phyloP scores from a whole-genome alignment of 2,329 filamentous ascomycete species.

The Acrocalymma vagum region DNA sequence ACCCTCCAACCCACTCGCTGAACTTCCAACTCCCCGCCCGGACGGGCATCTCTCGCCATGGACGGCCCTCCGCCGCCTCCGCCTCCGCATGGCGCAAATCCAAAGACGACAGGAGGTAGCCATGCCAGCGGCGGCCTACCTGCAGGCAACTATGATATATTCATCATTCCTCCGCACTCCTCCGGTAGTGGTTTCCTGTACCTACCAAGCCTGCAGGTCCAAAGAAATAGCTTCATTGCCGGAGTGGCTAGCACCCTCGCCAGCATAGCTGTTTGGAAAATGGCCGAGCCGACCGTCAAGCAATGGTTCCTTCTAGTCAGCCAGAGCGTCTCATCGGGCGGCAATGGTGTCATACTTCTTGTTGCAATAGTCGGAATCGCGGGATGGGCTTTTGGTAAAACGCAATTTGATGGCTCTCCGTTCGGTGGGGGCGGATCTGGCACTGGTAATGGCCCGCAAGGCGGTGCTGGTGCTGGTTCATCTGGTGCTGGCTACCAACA shows the following conservation, averaged over 20 bases:
- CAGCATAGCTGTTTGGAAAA: conserved; percentile 75
- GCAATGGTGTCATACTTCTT: conserved; percentile 75
- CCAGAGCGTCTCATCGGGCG: conserved; percentile 63
- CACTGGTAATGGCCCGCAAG: conserved; percentile 35
- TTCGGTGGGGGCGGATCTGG: conserved; percentile 50
- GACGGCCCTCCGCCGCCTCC: conserved; percentile 74
- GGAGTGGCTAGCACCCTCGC: conserved; percentile 82
- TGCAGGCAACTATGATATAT: conserved; percentile 94
- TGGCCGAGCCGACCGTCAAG: conserved; percentile 76
- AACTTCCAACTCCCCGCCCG: conserved; percentile 28
- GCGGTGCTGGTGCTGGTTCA: conserved; percentile 36
- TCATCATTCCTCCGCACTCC: conserved; percentile 92
- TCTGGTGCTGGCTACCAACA: conserved; percentile 38
- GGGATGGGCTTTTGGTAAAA: conserved; percentile 79
- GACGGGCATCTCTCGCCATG: conserved; percentile 40
- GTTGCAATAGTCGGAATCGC: conserved; percentile 77
- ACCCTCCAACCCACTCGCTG: conserved; percentile 16
- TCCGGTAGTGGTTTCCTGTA: conserved; percentile 91
- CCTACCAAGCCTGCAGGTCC: conserved; percentile 85
- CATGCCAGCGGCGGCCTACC: conserved; percentile 69
- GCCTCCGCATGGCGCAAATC: conserved; percentile 83
- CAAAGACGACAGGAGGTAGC: conserved; percentile 62
- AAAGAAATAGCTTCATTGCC: conserved; percentile 89
- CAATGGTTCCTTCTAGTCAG: conserved; percentile 77
- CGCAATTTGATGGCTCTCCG: too few relatives aligned